phyloP scores from a whole-genome alignment of 2,329 filamentous ascomycete genomes.

The Metarhizium sp. region DNA sequence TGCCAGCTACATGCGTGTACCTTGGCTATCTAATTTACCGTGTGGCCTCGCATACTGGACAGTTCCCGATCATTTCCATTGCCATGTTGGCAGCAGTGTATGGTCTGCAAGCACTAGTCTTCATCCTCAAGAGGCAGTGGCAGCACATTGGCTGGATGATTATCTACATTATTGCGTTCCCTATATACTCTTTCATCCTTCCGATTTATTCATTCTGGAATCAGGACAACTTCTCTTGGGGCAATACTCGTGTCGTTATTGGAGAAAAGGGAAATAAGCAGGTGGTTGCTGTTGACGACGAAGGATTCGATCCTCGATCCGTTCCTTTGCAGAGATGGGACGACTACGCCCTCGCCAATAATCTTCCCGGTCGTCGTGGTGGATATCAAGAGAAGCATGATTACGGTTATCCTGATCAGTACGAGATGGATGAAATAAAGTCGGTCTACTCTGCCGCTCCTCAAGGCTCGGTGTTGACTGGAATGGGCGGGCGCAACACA shows the following conservation, averaged over 20 bases:
- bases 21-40: conserved; percentile 80
- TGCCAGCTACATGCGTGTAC: conserved; percentile 82
- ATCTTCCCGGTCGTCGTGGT: conserved; percentile 83
- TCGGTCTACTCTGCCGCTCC: conserved; percentile 90
- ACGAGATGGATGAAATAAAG: conserved; percentile 97
- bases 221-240: conserved; percentile 98
- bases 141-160: conserved; percentile 99
- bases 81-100: conserved; percentile 87
- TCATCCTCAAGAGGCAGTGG: conserved; percentile 95
- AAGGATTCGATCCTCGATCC: conserved; percentile 81
- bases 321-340: conserved; percentile 97
- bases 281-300: conserved; percentile 76
- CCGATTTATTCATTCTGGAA: conserved; percentile 99
- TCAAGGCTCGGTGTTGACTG: conserved; percentile 79
- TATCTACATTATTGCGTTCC: conserved; percentile 93
- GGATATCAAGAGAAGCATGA: conserved; percentile 55
- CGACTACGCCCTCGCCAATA: conserved; percentile 81
- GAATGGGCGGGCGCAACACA: conserved; percentile 62
- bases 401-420: conserved; percentile 63
- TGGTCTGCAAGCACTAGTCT: conserved; percentile 90
- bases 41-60: conserved; percentile 58
- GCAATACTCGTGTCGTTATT: conserved; percentile 94
- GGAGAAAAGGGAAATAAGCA: conserved; percentile 89
- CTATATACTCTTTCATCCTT: conserved; percentile 83
- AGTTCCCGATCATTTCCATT: conserved; percentile 80